Evolutionary conservation across 1,284 basidiomycete genomes (phyloP), one percentile per base, ranked within the genome.

Genomic region (Sanghuangporus sanghuang): DNA sequence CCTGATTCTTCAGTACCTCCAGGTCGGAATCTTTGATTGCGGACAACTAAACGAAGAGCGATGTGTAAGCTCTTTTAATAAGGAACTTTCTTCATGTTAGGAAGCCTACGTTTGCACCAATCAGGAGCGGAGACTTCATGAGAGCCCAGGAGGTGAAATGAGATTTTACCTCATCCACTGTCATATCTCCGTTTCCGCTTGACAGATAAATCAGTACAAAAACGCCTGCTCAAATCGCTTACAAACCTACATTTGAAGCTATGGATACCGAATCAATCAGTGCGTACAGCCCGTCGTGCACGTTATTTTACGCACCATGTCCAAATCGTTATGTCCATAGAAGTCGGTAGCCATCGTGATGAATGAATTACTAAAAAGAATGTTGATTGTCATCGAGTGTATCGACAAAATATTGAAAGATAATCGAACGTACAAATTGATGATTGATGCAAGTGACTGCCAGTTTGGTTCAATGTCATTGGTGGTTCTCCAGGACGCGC

Each of bases 111-210:
- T 70, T 78, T 3, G 78, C 77, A 9, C 77, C 77, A 55, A 84
- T 80, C 57, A 85, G 70, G 6, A 84, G 73, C 12, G 83, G 84
- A 0, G 83, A 84, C 70, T 85, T 85, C 79, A 86, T 81, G 35
- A 87, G 73, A 21, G 85, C 84, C 86, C 85, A 87, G 3, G 82
- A 83, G 0, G 83, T 85, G 72, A 85, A 86, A 68, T 86, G 84
- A 1, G 84, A 78, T 70, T 86, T 86, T 7, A 79, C 72, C 72
- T 87, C 85, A 32, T 87, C 84, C 67, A 75, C 81, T 1, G 81
- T 84, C 53, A 86, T 75, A 27, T 72, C 69, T 8, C 83, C 84
- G 66, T 87, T 86, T 0, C 85, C 85, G 11, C 84, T 85, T 58
- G 9, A 32, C 6, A 21, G 16, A 16, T 21, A 12, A 56, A 32